Evolutionary conservation across 352 stramenopile species (phyloP).

Genomic region (Globisporangium middletonii): DNA sequence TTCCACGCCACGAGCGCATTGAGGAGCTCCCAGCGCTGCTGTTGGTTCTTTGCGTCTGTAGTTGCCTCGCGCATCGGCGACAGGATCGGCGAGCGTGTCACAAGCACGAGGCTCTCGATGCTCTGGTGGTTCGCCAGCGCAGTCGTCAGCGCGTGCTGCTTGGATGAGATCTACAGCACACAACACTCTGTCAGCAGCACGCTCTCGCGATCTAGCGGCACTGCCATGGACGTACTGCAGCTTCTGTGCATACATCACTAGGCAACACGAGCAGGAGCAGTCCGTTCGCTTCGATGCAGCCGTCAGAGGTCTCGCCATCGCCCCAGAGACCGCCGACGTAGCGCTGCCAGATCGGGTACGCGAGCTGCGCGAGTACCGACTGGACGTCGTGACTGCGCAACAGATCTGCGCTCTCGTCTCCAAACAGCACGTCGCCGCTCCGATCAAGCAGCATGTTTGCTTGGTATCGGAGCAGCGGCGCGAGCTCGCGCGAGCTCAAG

Average conservation of each 20-base stretch:
- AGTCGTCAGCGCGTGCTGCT: not conserved
- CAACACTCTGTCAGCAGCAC: too few relatives aligned
- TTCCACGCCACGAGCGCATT: conserved; percentile 27
- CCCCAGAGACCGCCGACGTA: conserved; percentile 9
- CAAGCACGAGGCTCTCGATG: not conserved
- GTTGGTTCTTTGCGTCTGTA: not conserved
- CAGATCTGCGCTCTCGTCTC: not conserved
- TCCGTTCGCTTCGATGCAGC: not conserved
- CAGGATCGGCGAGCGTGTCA: not conserved
- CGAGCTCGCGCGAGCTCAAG: conserved; percentile 1
- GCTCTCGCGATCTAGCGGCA: too few relatives aligned
- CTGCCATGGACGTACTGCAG: not conserved
- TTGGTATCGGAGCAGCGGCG: conserved; percentile 4
- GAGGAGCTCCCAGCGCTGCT: conserved; percentile 14
- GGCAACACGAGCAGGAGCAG: conserved; percentile 3
- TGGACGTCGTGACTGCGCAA: not conserved
- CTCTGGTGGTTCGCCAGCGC: not conserved
- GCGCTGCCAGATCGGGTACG: conserved; percentile 9
- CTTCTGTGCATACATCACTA: not conserved
- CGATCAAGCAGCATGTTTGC: conserved; percentile 9
- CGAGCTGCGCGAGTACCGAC: not conserved
- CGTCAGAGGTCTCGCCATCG: not conserved
- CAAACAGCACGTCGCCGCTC: conserved; percentile 13
- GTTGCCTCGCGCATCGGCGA: not conserved
- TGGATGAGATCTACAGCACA: too few relatives aligned